phyloP scores from a whole-genome alignment of 805 yeast species.

The Cyberlindnera amylophila region DNA sequence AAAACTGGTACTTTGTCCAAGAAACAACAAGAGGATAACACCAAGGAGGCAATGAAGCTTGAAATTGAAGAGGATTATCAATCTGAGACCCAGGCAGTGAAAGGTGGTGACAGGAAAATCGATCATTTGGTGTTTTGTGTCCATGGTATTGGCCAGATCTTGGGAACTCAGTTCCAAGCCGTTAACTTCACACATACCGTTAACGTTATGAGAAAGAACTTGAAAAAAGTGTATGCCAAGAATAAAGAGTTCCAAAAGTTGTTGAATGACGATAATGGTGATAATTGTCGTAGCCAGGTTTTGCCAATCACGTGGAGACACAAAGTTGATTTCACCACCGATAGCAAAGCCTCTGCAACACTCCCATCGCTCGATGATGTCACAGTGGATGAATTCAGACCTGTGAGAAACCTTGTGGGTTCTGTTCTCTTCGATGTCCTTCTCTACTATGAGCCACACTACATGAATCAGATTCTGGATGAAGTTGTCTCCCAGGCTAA shows the following conservation, averaged over 20 bases:
- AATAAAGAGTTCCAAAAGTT: slow-evolving; percentile 34
- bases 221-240: slow-evolving; percentile 48
- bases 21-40: slow-evolving; percentile 25
- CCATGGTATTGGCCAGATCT: slow-evolving; percentile 92
- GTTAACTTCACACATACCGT: slow-evolving; percentile 86
- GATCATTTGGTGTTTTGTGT: slow-evolving; percentile 78
- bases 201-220: slow-evolving; percentile 51
- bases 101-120: slow-evolving; percentile 47
- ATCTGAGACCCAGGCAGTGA: slow-evolving; percentile 35
- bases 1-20: slow-evolving; percentile 12
- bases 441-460: slow-evolving; percentile 70
- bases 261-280: slow-evolving; percentile 33
- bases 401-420: slow-evolving; percentile 75
- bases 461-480: slow-evolving; percentile 55
- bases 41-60: slow-evolving; percentile 43
- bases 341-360: slow-evolving; percentile 38
- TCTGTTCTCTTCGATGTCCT: slow-evolving; percentile 84
- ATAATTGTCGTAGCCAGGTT: slow-evolving; percentile 69
- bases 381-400: slow-evolving; percentile 71
- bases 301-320: slow-evolving; percentile 93
- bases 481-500: slow-evolving; percentile 66
- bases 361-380: slow-evolving; percentile 67
- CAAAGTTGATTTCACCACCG: slow-evolving; percentile 58
- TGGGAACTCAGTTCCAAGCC: slow-evolving; percentile 74
- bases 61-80: slow-evolving; percentile 51